Percentiles rank a stretch among this genome's conserved stretches.
These are phyloP conservation scores for Bretschneidera sinensis DNA, from an alignment of 345 rosid genomes.

Conservation along the genomic window DNA sequence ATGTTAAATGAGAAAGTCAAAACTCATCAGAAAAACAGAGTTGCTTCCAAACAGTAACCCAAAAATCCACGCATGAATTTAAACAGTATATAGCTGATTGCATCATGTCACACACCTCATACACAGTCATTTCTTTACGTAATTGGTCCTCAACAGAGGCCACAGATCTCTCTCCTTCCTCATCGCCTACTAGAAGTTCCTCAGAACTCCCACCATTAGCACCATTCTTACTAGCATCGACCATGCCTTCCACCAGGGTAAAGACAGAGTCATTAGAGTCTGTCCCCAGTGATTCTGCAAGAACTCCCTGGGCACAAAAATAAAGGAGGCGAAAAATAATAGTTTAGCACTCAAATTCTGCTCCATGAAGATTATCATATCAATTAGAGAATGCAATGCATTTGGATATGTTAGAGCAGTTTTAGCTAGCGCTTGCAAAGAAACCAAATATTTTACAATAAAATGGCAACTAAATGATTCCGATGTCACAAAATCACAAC, in stretches of 20 bases:
- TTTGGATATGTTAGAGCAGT: neutral
- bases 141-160: conserved; percentile 86
- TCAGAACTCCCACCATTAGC: conserved; percentile 38
- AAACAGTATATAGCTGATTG: neutral
- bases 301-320: conserved; percentile 58
- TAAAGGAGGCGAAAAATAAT: conserved; percentile 1
- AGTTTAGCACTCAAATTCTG: conserved; percentile 4
- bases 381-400: neutral
- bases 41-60: neutral
- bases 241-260: conserved; percentile 60
- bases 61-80: neutral
- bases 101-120: conserved; percentile 53
- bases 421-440: conserved; percentile 12
- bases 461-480: neutral
- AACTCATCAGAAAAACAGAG: neutral
- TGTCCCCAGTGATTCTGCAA: conserved; percentile 59
- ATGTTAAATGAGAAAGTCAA: neutral
- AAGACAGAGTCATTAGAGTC: conserved; percentile 43
- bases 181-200: conserved; percentile 71
- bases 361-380: conserved; percentile 2
- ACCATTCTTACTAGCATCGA: conserved; percentile 54
- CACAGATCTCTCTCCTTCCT: conserved; percentile 70
- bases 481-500: neutral
- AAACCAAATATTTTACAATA: neutral
- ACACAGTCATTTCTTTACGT: conserved; percentile 86